Base-by-base conservation (phyloP, 2,329 filamentous ascomycete species). In the Onygenales sp. region DNA sequence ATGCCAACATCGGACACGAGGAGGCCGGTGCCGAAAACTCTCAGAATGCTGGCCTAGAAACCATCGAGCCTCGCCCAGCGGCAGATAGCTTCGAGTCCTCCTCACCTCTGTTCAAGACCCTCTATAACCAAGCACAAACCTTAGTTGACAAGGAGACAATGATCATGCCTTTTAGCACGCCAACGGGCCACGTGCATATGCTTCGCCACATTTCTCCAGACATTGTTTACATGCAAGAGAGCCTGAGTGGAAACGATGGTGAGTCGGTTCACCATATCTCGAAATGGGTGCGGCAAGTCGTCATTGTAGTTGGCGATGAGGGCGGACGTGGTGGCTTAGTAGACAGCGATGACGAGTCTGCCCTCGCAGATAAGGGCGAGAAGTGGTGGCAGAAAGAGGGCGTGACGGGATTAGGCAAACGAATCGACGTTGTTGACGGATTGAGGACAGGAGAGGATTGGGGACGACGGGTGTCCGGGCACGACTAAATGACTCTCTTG, bases 361-460 rank as follows among this genome's bases (percentile, higher is more conserved):
- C 64, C 10, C 61, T 70, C 52, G 14, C 39, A 14, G 67, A 67
- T 31, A 58, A 59, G 33, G 52, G 33, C 37, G 64, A 63, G 31
- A 68, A 63, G 53, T 74, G 69, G 70, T 90, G 83, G 56, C 86
- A 86, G 68, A 81, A 80, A 52, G 83, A 89, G 53, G 86, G 90
- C 44, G 82, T 88, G 55, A 89, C 94, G 27, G 91, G 92, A 2
- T 77, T 91, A 54, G 92, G 92, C 13, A 86, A 93, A 65, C 88
- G 89, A 3, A 84, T 96, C 32, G 84, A 95, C 40, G 84, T 97
- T 14, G 89, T 96, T 2, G 92, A 97, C 67, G 86, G 85, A 34
- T 77, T 85, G 58, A 79, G 88, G 49, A 80, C 95, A 14, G 84
- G 86, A 50, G 91, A 96, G 62, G 92, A 97, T 70, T 97, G 90